phyloP scores from a whole-genome alignment of 768 basidiomycete species.

The Boletus barrowsii region DNA sequence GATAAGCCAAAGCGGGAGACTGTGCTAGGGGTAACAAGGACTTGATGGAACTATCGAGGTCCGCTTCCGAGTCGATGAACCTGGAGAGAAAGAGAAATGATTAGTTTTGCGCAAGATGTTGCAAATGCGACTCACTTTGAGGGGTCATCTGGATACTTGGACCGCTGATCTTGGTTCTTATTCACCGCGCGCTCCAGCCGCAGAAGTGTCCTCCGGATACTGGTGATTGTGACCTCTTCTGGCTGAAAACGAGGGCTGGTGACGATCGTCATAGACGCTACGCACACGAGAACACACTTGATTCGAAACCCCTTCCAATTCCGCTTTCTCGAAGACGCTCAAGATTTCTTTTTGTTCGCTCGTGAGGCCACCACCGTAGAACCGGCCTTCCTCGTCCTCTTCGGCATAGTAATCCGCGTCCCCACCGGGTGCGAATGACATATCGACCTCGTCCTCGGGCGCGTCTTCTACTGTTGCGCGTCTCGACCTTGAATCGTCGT shows the following conservation, averaged over 20 bases:
- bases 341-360: constrained; percentile 92
- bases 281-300: constrained; percentile 50
- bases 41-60: constrained; percentile 86
- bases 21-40: constrained; percentile 87
- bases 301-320: constrained; percentile 58
- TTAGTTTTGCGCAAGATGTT: background rate
- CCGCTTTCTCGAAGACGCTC: constrained; percentile 85
- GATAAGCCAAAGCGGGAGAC: constrained; percentile 77
- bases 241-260: constrained; percentile 37
- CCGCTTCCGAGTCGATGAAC: constrained; percentile 98
- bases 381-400: constrained; percentile 89
- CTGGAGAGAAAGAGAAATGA: constrained; percentile 39
- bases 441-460: constrained; percentile 29
- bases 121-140: constrained; percentile 58
- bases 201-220: constrained; percentile 69
- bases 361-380: constrained; percentile 92
- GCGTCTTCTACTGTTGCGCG: constrained; percentile 60
- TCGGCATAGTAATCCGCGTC: constrained; percentile 90
- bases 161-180: constrained; percentile 94
- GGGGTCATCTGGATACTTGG: constrained; percentile 92
- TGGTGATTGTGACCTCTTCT: constrained; percentile 65
- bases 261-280: background rate
- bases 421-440: constrained; percentile 74
- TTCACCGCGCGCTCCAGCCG: constrained; percentile 85
- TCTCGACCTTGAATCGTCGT: constrained; percentile 30